Evolutionary conservation across 345 rosid genomes (phyloP), one percentile per base, ranked within the genome.

Genomic region (Lagerstroemia speciosa): DNA sequence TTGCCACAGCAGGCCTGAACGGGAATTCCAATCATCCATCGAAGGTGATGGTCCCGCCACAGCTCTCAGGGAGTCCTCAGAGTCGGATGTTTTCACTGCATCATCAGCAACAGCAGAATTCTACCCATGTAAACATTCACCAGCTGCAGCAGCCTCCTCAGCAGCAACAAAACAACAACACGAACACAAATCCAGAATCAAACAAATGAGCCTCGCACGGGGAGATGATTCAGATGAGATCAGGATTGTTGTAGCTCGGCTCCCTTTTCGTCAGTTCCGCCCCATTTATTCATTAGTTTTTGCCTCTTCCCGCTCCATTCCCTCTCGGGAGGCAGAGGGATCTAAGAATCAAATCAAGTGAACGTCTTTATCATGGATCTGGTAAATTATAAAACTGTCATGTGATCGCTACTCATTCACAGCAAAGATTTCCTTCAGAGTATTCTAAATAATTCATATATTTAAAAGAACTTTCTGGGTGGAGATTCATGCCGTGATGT

Each of bases 1-100:
- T 76, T 1, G 81, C 81, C 8, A 82, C 81, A 16, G 80, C 83
- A 12, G 85, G 82, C 68, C 68, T 76, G n/a, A 55, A 68, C 41
- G 78, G 80, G 62, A 85, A 82, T 64, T 73, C 86, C 19, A 84
- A 79, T 43, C 79, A 73, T 6, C 6, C 60, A 14, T 66, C 87
- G 0, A 86, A 81, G 64, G 79, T 81, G 72, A 69, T 75, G 82
- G 81, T 66, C 69, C 76, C 73, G 33, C 85, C 77, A 68, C 84
- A 77, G 72, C 83, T 70, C 57, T 67, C 82, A 27, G 64, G 80
- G 65, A 83, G 74, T 55, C 71, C 80, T 20, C 87, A 78, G 70
- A n/a, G n/a, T n/a, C n/a, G n/a, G n/a, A 83, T 79, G 77, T 74
- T 68, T 15, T 34, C 74, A 19, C 76, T 66, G 40, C 75, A 46